These are phyloP conservation scores for Cordyceps militaris DNA, from an alignment of 2,329 filamentous ascomycete genomes.

Conservation along the genomic window DNA sequence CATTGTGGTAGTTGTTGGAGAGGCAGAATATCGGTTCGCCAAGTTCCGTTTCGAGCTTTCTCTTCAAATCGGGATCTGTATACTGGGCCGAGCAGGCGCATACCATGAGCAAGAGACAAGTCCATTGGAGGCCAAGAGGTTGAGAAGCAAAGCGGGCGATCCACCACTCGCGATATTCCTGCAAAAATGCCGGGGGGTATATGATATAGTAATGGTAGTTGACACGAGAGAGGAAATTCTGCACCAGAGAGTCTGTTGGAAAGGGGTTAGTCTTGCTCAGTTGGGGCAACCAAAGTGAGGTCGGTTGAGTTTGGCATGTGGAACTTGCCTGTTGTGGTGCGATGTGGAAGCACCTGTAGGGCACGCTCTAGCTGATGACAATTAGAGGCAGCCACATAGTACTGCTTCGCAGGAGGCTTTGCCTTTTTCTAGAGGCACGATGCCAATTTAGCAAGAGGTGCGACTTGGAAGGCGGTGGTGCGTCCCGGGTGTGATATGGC, in stretches of 20 bases:
- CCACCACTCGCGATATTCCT: conserved; percentile 33
- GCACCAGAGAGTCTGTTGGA: conserved; percentile 28
- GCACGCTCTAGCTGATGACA: conserved; percentile 27
- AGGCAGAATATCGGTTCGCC: conserved; percentile 23
- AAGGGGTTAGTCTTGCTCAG: background rate
- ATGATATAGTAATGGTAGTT: conserved; percentile 35
- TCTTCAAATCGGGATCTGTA: conserved; percentile 23
- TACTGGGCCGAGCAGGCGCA: conserved; percentile 32
- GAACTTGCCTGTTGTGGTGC: conserved; percentile 28
- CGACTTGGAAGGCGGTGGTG: background rate
- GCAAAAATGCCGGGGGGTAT: conserved; percentile 28
- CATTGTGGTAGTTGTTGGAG: conserved; percentile 27
- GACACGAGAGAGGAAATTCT: conserved; percentile 31
- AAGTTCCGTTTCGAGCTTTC: conserved; percentile 26
- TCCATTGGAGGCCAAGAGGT: conserved; percentile 31
- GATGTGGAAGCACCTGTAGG: conserved; percentile 25
- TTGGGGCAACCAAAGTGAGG: background rate
- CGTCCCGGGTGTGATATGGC: background rate
- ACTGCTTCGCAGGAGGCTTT: conserved; percentile 16
- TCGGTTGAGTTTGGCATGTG: background rate
- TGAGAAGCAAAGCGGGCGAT: conserved; percentile 20
- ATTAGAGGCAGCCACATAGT: conserved; percentile 14
- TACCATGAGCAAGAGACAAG: conserved; percentile 30
- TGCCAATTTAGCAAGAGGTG: background rate
- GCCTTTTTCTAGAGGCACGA: conserved; percentile 15